Conservation (phyloP, 2,329 filamentous ascomycete species). For the Plectosphaerella sp. region DNA sequence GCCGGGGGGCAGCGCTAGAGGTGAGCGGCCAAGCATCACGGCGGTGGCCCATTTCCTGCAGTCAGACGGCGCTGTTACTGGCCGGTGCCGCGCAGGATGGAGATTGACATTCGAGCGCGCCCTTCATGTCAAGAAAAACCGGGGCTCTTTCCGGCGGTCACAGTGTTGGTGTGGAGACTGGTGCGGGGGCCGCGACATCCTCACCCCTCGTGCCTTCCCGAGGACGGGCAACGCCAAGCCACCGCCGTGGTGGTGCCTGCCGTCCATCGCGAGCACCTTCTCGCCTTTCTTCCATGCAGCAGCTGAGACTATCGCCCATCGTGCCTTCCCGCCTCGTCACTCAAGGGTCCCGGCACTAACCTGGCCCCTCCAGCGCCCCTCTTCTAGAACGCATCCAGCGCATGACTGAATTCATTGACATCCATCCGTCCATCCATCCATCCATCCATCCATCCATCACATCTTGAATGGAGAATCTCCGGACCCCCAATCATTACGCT, state of each 20-base stretch:
- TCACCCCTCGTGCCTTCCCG: neutral
- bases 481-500: too few relatives aligned
- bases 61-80: neutral
- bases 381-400: neutral
- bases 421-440: neutral
- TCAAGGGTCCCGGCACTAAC: too few relatives aligned
- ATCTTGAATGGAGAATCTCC: too few relatives aligned
- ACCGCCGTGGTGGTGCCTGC: too few relatives aligned
- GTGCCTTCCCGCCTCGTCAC: too few relatives aligned
- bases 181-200: neutral
- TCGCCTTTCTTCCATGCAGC: too few relatives aligned
- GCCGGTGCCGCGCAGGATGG: neutral
- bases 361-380: neutral
- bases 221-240: neutral
- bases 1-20: neutral
- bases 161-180: neutral
- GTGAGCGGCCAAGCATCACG: too few relatives aligned
- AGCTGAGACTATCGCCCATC: too few relatives aligned
- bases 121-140: slow-evolving; percentile 1
- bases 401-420: neutral
- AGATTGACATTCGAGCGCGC: slow-evolving; percentile 1
- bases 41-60: too few relatives aligned
- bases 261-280: too few relatives aligned
- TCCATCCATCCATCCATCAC: neutral
- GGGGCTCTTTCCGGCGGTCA: neutral